These are phyloP conservation scores for Arthroderma sp. DNA, from an alignment of 2,329 filamentous ascomycete species.

Conservation along the genomic window DNA sequence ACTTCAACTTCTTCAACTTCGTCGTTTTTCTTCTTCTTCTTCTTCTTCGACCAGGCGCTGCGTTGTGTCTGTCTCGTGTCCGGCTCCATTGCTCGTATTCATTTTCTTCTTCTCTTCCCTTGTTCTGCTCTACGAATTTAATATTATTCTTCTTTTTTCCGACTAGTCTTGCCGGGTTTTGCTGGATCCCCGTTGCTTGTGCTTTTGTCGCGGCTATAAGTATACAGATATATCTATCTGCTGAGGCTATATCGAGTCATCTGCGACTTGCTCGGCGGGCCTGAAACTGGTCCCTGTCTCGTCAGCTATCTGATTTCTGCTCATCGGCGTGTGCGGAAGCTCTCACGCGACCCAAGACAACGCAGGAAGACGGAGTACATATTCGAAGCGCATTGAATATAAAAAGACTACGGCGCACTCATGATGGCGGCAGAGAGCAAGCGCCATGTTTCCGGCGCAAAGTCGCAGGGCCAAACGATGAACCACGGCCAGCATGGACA, in stretches of 20 bases:
- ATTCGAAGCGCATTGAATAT: neutral
- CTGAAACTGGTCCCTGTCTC: too few species aligned
- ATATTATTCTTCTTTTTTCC: neutral
- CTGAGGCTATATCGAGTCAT: neutral
- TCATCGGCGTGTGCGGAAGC: neutral
- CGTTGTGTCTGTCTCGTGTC: slow-evolving; percentile 4
- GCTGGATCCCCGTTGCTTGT: neutral
- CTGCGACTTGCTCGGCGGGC: neutral
- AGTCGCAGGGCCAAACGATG: slow-evolving; percentile 33
- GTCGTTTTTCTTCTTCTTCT: slow-evolving; percentile 4
- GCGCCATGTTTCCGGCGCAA: slow-evolving; percentile 44
- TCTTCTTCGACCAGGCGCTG: slow-evolving; percentile 7
- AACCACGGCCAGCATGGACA: too few species aligned
- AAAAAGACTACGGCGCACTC: neutral
- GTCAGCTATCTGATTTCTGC: neutral
- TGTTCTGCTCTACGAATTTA: neutral
- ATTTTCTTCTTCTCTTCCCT: slow-evolving; percentile 9
- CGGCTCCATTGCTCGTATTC: slow-evolving; percentile 1
- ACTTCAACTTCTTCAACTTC: slow-evolving; percentile 4
- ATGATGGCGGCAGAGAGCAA: slow-evolving; percentile 41
- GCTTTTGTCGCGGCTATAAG: neutral
- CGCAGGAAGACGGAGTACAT: neutral
- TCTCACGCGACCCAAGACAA: neutral
- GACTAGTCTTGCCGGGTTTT: neutral
- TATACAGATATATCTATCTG: neutral